Evolutionary conservation across 495 filamentous ascomycete genomes (phyloP), one percentile per base, ranked within the genome.

Genomic region (Podospora conica): DNA sequence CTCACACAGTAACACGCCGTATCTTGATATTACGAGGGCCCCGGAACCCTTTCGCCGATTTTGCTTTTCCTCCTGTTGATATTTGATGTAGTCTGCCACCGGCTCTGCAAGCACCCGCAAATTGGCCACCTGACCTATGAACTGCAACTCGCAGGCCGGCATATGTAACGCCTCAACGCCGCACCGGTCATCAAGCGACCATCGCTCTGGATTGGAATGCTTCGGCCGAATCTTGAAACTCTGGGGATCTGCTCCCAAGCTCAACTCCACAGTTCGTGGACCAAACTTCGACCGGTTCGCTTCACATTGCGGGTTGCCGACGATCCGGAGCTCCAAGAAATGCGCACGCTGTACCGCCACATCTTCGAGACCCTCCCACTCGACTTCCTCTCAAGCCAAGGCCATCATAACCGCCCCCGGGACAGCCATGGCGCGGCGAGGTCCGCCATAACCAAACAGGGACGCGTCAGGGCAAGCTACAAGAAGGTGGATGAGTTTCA

Each of bases 101-200:
- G 60, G 31, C 21, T 54, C 33, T 21, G 10, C 21, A 25, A 53
- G 21, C 33, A 27, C 40, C 33, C 21, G 60, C 60, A 53, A 4
- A 12, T 54, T n/a, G 10, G 22, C 23, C 31, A 54, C 21, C 10
- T 21, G 60, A 24, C 60, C 60, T 21, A 28, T 11, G 8, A 62
- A 24, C 31, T 53, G 60, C 60, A 62, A 54, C 40, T 62, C 60
- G 18, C 60, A 62, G 1, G 20, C 40, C 3, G 60, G 60, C 60
- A 62, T 62, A 24, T 62, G 60, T 33, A 62, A 53, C 33, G 60
- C 40, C 3, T 62, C 60, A 54, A 62, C 60, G 3, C 60, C 22
- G n/a, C 21, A 62, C 11, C 22, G n/a, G 22, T 15, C 10, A 20
- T 62, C 31, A n/a, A 62, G 60, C 22, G 60, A 62, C 60, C 60